Conservation (phyloP, 1,139 yeast genomes). For the Candida sanyaensis region DNA sequence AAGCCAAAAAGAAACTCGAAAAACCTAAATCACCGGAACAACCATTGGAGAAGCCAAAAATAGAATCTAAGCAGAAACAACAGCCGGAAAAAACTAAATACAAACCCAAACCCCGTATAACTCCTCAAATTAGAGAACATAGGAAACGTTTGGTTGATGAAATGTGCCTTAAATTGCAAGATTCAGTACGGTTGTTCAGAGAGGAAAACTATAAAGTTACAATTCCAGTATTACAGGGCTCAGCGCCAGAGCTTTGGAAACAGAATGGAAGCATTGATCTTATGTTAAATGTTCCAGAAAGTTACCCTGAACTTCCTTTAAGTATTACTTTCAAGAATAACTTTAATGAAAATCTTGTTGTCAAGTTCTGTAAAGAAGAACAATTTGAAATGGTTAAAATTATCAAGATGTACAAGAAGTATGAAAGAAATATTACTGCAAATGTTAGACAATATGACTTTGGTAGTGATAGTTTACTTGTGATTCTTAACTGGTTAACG, state of each 20-base stretch:
- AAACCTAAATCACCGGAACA: constrained; percentile 2
- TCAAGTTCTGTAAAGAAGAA: constrained; percentile 19
- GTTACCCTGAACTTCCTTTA: constrained; percentile 21
- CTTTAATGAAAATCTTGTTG: constrained; percentile 24
- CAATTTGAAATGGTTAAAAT: constrained; percentile 17
- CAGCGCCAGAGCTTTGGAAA: constrained; percentile 24
- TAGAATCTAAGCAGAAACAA: constrained; percentile 6
- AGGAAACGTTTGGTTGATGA: constrained; percentile 24
- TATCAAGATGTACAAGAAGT: constrained; percentile 19
- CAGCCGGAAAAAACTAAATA: neutral
- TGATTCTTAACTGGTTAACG: constrained; percentile 29
- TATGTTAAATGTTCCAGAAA: constrained; percentile 22
- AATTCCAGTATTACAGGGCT: constrained; percentile 20
- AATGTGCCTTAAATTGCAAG: constrained; percentile 24
- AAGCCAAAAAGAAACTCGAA: constrained; percentile 15
- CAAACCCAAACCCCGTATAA: constrained; percentile 4
- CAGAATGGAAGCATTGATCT: constrained; percentile 20
- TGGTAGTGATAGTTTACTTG: constrained; percentile 21
- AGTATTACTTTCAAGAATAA: constrained; percentile 23
- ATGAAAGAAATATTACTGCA: constrained; percentile 25
- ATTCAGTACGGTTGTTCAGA: constrained; percentile 27
- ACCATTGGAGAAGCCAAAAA: neutral
- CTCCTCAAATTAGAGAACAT: constrained; percentile 13
- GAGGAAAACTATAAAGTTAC: constrained; percentile 25
- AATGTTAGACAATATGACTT: constrained; percentile 22